Base-by-base conservation (phyloP, 1,284 basidiomycete species). In the Vanrija humicola region DNA sequence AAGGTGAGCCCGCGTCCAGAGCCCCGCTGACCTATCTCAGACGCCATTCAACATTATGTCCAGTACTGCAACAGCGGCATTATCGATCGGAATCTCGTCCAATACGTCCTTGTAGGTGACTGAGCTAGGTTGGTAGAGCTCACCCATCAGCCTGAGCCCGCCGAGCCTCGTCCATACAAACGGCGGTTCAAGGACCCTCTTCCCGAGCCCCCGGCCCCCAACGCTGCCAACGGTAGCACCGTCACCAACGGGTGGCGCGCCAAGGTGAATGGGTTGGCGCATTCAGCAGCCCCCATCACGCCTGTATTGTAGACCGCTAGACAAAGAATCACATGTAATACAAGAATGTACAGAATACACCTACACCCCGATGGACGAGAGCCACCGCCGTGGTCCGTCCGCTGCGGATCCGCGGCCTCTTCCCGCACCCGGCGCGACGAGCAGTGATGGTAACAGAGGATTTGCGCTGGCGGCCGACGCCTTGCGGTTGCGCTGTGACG, bases 351-450 rank as follows among this genome's bases (percentile, higher is more conserved):
- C 25, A 38, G 1, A 38, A 21, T 43, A 38, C 26, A 38, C 40
- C 52, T 64, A 75, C 4, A 75, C 72, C 3, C 73, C 73, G 26
- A 75, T 73, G 18, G 69, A 69, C 5, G 72, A 65, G 18, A 75
- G 58, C 72, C 72, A 75, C 15, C 67, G 56, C 50, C 69, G 58
- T 3, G 72, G 62, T 2, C 70, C 73, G 25, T 72, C 67, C 5
- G 63, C 48, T 10, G 43, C 55, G 23, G 56, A 55, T 6, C 56
- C 56, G 14, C 62, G 18, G 15, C 56, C 59, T 5, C 47, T 52
- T 12, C 59, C 47, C 1, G 54, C 53, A 3, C 62, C 64, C 8
- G 68, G 66, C 3, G 61, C 55, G 6, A 63, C 62, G 14, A 75
- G 59, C 29, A 66, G 60, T 8, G 68, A 69, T 5, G 73, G 72